Conservation (phyloP, 805 yeast species). For the Cyberlindnera lachancei region DNA sequence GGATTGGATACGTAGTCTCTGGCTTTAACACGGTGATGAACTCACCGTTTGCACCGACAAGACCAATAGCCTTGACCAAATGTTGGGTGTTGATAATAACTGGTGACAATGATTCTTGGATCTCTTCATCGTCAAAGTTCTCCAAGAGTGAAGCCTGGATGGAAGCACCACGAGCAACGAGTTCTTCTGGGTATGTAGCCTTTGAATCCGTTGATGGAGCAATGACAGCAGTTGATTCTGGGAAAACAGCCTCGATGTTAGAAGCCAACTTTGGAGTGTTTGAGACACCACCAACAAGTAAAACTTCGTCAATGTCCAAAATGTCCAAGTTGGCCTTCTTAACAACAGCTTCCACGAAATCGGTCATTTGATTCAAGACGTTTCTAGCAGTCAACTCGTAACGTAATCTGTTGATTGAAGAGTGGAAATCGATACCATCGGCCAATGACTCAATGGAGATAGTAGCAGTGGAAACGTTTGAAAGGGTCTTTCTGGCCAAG, state of each 20-base stretch:
- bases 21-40: constrained; percentile 68
- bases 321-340: constrained; percentile 78
- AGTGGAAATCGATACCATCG: constrained; percentile 89
- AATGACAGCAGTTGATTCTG: constrained; percentile 64
- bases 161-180: constrained; percentile 91
- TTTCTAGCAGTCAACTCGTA: constrained; percentile 81
- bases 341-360: constrained; percentile 68
- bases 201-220: constrained; percentile 75
- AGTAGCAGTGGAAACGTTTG: constrained; percentile 81
- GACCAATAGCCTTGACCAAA: constrained; percentile 74
- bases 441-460: constrained; percentile 93
- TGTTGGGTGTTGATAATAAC: constrained; percentile 86
- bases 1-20: constrained; percentile 88
- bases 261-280: constrained; percentile 86
- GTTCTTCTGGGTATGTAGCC: constrained; percentile 82
- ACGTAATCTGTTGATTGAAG: constrained; percentile 88
- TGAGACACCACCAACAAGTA: constrained; percentile 90
- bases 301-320: constrained; percentile 83
- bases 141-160: constrained; percentile 85
- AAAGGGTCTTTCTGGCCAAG: constrained; percentile 81
- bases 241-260: constrained; percentile 68
- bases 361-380: constrained; percentile 67
- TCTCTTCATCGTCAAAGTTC: constrained; percentile 75
- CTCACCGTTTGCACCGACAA: constrained; percentile 63
- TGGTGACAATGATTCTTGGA: constrained; percentile 73